These are phyloP conservation scores for Chaetomium strumarium DNA, from an alignment of 2,329 filamentous ascomycete genomes.

Conservation along the genomic window DNA sequence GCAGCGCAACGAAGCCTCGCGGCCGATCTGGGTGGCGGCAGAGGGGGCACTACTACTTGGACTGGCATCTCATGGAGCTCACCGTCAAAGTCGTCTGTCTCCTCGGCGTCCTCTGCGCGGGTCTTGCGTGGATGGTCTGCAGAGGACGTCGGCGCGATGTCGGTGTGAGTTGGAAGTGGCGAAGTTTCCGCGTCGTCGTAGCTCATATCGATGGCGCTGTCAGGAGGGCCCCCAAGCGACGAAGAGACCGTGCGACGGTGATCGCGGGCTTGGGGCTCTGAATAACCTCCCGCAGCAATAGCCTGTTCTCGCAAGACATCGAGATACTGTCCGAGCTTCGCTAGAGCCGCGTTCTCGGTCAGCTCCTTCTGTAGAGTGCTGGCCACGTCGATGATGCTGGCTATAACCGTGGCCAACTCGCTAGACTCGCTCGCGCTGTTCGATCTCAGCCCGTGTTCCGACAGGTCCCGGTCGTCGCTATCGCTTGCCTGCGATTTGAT, in stretches of 20 bases:
- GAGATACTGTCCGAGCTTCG: slow-evolving; percentile 61
- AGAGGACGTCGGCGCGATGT: slow-evolving; percentile 8
- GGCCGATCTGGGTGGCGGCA: slow-evolving; percentile 22
- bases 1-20: slow-evolving; percentile 13
- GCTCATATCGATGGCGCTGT: slow-evolving; percentile 37
- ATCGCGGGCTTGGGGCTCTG: background rate
- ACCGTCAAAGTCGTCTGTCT: slow-evolving; percentile 28
- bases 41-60: slow-evolving; percentile 26
- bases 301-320: slow-evolving; percentile 64
- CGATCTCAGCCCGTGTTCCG: background rate
- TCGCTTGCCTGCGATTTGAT: slow-evolving; percentile 10
- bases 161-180: slow-evolving; percentile 18
- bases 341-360: slow-evolving; percentile 62
- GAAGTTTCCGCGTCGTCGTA: slow-evolving; percentile 20
- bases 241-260: slow-evolving; percentile 18
- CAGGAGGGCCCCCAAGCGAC: slow-evolving; percentile 34
- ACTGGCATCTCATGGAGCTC: slow-evolving; percentile 26
- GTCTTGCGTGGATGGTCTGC: slow-evolving; percentile 11
- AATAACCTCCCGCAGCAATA: slow-evolving; percentile 17
- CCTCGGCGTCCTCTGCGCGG: slow-evolving; percentile 21
- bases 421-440: slow-evolving; percentile 23
- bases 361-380: slow-evolving; percentile 36
- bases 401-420: slow-evolving; percentile 31
- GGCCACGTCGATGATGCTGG: slow-evolving; percentile 32
- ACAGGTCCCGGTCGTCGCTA: background rate